Evolutionary conservation across 306 rosid species (phyloP), one percentile per base, ranked within the genome.

Genomic region (Crataegus laevigata): DNA sequence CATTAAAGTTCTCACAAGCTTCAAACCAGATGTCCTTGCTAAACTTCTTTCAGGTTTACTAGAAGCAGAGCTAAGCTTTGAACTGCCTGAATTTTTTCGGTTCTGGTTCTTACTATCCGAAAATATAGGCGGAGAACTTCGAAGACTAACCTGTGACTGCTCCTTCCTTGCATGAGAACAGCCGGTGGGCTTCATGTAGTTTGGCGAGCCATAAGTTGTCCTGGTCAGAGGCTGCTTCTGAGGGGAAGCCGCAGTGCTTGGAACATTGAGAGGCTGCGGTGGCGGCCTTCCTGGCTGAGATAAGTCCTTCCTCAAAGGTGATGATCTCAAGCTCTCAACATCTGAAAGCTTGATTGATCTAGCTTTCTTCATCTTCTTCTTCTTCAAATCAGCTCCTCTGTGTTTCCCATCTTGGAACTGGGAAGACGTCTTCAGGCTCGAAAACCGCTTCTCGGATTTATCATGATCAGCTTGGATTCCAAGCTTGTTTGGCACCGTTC

Each of bases 151-250:
- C 75, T 72, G 88, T 63, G 84, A 85, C 68, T 84, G 84, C 58
- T 92, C 97, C 81, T 89, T 90, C 82, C 88, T 93, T 28, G 98
- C 94, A 81, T 86, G 86, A 30, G 89, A 92, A 76, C 96, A 92
- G 82, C 92, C 90, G 66, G 99, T 94, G n/a, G 97, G 85, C 78
- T 94, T 94, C 99, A 94, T 94, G 83, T 94, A 94, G 83, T 92
- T 92, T 13, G 99, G 97, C 13, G 96, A 90, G 21, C 84, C 89
- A 43, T 86, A 82, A 29, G 61, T 61, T 14, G 82, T 66, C 82
- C 72, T 80, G 66, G 69, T 36, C 69, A 76, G 18, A 70, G 87
- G 78, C 24, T 79, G 82, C 80, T 80, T 87, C 88, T 79, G 86
- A 73, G 75, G 75, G 24, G 80, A 81, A 43, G 62, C 62, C 43